phyloP scores from a whole-genome alignment of 768 basidiomycete species.

The Kondoa malvinella region DNA sequence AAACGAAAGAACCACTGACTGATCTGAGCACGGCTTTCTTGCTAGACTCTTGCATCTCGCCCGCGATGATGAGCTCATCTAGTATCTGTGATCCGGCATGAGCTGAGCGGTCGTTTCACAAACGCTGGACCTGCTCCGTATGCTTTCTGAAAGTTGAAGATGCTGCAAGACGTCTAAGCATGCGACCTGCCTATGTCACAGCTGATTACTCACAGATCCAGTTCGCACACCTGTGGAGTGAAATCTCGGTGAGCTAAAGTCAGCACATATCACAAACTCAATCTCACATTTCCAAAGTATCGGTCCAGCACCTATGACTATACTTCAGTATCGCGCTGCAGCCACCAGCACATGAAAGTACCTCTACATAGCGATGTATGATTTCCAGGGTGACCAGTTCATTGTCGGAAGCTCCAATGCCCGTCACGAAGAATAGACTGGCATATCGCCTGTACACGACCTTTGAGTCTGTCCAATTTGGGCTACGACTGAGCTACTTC shows the following conservation, averaged over 20 bases:
- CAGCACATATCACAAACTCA: too few species aligned
- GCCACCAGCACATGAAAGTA: too few species aligned
- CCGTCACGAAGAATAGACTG: slow-evolving; percentile 84
- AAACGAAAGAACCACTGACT: slow-evolving; percentile 27
- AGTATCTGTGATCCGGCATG: slow-evolving; percentile 39
- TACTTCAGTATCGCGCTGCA: neutral
- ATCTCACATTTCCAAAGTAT: slow-evolving; percentile 70
- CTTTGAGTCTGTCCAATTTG: slow-evolving; percentile 44
- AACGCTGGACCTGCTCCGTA: slow-evolving; percentile 45
- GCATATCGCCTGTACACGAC: slow-evolving; percentile 91
- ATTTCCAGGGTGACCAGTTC: slow-evolving; percentile 82
- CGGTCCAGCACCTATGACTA: slow-evolving; percentile 49
- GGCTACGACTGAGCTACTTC: neutral
- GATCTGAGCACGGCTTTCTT: slow-evolving; percentile 43
- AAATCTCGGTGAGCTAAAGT: neutral
- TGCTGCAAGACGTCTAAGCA: slow-evolving; percentile 38
- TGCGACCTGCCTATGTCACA: neutral
- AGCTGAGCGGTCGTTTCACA: neutral
- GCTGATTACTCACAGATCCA: slow-evolving; percentile 54
- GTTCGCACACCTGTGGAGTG: slow-evolving; percentile 41
- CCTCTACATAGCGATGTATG: slow-evolving; percentile 66
- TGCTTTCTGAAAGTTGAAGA: slow-evolving; percentile 96
- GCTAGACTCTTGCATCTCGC: slow-evolving; percentile 84
- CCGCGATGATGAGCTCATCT: slow-evolving; percentile 82
- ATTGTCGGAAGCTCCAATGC: slow-evolving; percentile 67